Base-by-base conservation (phyloP, 2,329 filamentous ascomycete genomes). In the Stylonectria norvegica region DNA sequence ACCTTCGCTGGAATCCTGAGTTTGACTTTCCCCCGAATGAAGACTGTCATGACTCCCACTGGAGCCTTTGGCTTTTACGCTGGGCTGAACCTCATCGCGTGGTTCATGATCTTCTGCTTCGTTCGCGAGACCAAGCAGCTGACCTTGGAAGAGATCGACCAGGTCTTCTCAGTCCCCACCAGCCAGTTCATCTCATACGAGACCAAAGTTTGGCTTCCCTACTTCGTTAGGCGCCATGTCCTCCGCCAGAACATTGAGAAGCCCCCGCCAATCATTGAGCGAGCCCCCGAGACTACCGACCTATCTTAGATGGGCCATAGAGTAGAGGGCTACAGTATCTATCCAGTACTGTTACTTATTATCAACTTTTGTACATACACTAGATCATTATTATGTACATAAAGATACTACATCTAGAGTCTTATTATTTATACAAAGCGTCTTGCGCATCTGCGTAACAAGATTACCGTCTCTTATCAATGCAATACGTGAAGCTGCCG, bases 81-180 rank as follows among this genome's bases (percentile, higher is more conserved):
- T 30, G 28, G 28, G 6, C 28, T 30, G 29, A 73, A 73, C 44
- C 39, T 67, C 1, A 49, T 69, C 2, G 70, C 69, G 0, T 67
- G 71, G 49, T 28, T 63, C 17, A 62, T 73, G 45, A 70, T 73
- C 43, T 72, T 69, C 50, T 62, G 69, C 47, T 62, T 72, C 37
- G 67, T 73, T 1, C 67, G 69, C 14, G 70, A 72, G 54, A 72
- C 70, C 2, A 71, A 72, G 57, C 67, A 69, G 43, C 62, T 67
- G n/a, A 70, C 66, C 0, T 60, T 72, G 1, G 69, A 72, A 47
- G 68, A 72, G 18, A 14, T 59, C 2, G 53, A 59, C 39, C 20
- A 62, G 54, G 59, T 62, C 27, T 62, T 62, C 34, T 59, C 57
- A 4, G 52, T 62, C 11, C 59, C 59, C 2, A 62, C 59, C 4